A percentile compares a stretch with the other conserved stretches of the same genome.
phyloP scores from a whole-genome alignment of 805 yeast species.

The Metschnikowia arizonensis region DNA sequence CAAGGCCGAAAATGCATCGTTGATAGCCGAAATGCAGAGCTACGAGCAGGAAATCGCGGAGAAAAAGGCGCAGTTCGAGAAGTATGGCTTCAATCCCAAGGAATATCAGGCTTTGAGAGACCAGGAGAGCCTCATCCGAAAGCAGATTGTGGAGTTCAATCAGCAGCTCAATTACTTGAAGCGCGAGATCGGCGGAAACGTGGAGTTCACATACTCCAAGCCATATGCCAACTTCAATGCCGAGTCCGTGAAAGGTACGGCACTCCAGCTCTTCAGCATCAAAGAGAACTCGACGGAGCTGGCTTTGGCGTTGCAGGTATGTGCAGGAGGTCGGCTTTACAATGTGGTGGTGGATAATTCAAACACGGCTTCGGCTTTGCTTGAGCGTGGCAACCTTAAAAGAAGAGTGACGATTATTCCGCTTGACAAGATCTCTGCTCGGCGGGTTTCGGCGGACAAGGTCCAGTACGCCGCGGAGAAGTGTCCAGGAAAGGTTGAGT shows the following conservation, averaged over 20 bases:
- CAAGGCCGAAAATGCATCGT: constrained; percentile 39
- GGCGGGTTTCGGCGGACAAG: constrained; percentile 47
- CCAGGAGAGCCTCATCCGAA: constrained; percentile 35
- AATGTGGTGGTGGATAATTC: constrained; percentile 91
- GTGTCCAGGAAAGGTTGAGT: constrained; percentile 81
- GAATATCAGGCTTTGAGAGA: constrained; percentile 41
- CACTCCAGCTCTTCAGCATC: constrained; percentile 75
- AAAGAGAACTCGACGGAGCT: constrained; percentile 52
- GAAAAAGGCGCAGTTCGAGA: constrained; percentile 41
- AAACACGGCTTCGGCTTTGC: constrained; percentile 72
- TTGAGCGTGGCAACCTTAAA: constrained; percentile 72
- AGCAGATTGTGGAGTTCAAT: constrained; percentile 28
- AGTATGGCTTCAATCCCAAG: constrained; percentile 56
- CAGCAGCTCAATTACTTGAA: constrained; percentile 51
- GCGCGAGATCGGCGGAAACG: constrained; percentile 56
- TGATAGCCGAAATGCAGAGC: constrained; percentile 41
- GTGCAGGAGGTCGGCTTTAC: constrained; percentile 89
- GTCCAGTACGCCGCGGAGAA: constrained; percentile 65
- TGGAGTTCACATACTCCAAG: constrained; percentile 68
- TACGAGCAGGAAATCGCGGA: constrained; percentile 36
- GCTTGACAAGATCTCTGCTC: constrained; percentile 72
- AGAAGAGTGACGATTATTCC: constrained; percentile 91
- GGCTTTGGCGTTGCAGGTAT: constrained; percentile 82
- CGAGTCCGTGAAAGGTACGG: constrained; percentile 74
- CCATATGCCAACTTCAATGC: constrained; percentile 63